Evolutionary conservation across 2,329 filamentous ascomycete genomes (phyloP), one percentile per base, ranked within the genome.

Genomic region (Diaporthe amygdali): DNA sequence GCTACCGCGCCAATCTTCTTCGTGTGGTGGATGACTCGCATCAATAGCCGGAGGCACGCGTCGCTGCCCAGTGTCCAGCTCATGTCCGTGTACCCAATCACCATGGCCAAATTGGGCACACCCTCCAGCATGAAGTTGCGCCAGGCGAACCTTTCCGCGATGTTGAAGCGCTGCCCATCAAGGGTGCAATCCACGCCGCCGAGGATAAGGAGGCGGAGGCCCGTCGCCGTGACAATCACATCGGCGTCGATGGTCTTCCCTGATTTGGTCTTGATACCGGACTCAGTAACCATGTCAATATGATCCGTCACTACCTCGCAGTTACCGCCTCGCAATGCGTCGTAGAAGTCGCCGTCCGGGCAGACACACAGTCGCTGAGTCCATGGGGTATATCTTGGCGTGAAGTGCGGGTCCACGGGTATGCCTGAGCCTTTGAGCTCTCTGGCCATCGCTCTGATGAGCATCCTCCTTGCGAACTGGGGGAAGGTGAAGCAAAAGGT

Each of bases 361-460:
- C 81, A 91, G 72, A 94, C 83, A 76, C 94, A 96, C 9, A 96
- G 82, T 0, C 94, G 89, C 79, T 97, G 94, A 68, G 94, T 87
- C 86, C 93, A 92, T 0, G 91, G 91, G 47, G 88, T 85, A 75
- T 94, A 93, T 2, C 78, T 79, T 0, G 91, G 91, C 8, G 86
- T 88, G 79, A 93, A 93, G 78, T 93, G 89, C 1, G 88, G 85
- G 68, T 91, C 86, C 49, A 87, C 79, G 3, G 89, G 85, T 44
- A 90, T 80, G 22, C 83, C 80, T 9, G 71, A 68, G 30, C 79
- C 77, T 0, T 92, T 91, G 0, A 94, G 84, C 49, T 84, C 81
- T n/a, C 77, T 75, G 55, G 82, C 80, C 37, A 88, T 86, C 39
- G 77, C 79, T 2, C 76, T 75, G 22, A 81, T 84, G 37, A 93